Evolutionary conservation across 179 eudicot species (phyloP).

Genomic region (Beta macrorhiza): DNA sequence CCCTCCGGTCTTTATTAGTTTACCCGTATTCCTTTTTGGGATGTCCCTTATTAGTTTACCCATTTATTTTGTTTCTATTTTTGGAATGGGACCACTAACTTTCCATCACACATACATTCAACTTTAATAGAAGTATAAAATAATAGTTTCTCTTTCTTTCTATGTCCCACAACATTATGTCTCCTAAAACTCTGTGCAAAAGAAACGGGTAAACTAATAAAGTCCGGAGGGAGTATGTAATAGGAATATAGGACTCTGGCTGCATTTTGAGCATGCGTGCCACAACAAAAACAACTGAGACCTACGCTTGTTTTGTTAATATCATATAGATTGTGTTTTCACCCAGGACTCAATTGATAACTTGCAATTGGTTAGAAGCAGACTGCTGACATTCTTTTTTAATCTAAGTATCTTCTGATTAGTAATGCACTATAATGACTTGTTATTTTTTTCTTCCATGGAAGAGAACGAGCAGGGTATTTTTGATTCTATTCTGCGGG

Average conservation of each 20-base stretch:
- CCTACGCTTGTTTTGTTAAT: constrained; percentile 1
- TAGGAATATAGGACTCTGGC: neutral
- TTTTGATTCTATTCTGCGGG: constrained; percentile 75
- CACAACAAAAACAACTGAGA: neutral
- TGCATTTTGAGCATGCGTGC: neutral
- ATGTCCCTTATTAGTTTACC: too few species aligned
- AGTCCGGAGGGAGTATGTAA: too few species aligned
- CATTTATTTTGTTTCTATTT: too few species aligned
- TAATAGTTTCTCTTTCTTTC: too few species aligned
- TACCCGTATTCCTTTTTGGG: too few species aligned
- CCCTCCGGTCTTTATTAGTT: too few species aligned
- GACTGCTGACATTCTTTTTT: neutral
- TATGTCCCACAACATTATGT: too few species aligned
- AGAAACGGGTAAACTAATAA: too few species aligned
- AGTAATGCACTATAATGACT: constrained; percentile 14
- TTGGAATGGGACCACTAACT: too few species aligned
- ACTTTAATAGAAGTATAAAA: too few species aligned
- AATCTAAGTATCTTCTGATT: neutral
- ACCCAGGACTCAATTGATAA: neutral
- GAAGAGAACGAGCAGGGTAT: constrained; percentile 90
- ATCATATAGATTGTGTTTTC: neutral
- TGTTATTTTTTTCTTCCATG: constrained; percentile 21
- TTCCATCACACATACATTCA: too few species aligned
- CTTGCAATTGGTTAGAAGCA: neutral
- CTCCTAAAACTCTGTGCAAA: too few species aligned